Evolutionary conservation across 2,329 filamentous ascomycete genomes (phyloP).

Genomic region (Arthrinium puccinioides): DNA sequence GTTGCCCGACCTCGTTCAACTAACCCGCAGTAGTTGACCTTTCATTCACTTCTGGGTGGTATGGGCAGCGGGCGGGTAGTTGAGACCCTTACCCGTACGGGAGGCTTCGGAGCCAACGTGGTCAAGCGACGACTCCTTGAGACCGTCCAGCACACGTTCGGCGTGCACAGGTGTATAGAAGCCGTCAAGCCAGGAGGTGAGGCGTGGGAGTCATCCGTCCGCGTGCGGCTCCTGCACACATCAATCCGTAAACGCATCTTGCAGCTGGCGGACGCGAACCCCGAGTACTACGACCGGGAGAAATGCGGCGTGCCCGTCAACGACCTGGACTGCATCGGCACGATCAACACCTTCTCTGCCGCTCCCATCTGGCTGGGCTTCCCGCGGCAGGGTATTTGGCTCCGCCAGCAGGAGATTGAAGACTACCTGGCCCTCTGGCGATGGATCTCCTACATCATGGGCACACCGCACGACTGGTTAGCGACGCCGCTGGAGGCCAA

Average conservation of each 20-base stretch:
- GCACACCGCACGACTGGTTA: constrained; percentile 57
- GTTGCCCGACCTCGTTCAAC: too few species aligned
- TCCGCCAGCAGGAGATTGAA: constrained; percentile 51
- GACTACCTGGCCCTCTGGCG: constrained; percentile 74
- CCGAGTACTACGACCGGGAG: constrained; percentile 55
- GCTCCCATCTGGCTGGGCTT: constrained; percentile 58
- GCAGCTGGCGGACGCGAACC: constrained; percentile 44
- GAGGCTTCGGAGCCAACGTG: constrained; percentile 63
- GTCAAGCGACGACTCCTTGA: constrained; percentile 57
- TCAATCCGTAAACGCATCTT: constrained; percentile 60
- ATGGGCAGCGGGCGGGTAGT: constrained; percentile 69
- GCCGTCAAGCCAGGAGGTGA: constrained; percentile 62
- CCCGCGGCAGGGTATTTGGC: constrained; percentile 64
- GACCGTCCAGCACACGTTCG: constrained; percentile 69
- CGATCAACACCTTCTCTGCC: constrained; percentile 63
- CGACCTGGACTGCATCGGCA: constrained; percentile 67
- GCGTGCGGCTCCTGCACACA: constrained; percentile 63
- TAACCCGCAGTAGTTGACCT: constrained; percentile 32
- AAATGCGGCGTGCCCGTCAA: constrained; percentile 63
- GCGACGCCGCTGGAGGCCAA: constrained; percentile 47
- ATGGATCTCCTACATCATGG: constrained; percentile 65
- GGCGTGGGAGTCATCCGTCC: constrained; percentile 56
- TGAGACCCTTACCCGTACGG: constrained; percentile 66
- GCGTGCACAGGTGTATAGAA: constrained; percentile 58
- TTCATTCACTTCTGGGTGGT: constrained; percentile 55